phyloP scores from a whole-genome alignment of 352 stramenopile genomes.

The Globisporangium emineosum region DNA sequence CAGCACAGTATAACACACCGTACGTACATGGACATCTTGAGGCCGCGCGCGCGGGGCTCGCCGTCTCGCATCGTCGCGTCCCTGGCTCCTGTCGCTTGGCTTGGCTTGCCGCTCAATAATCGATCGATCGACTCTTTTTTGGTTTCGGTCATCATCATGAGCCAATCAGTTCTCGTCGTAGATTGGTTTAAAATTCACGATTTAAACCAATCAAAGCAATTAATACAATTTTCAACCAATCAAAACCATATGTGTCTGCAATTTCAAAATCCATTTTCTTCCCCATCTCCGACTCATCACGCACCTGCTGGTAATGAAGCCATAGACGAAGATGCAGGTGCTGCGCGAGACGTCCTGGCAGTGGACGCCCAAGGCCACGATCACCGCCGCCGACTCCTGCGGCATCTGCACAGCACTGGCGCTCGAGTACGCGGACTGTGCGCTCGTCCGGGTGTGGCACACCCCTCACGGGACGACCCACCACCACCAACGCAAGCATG shows the following conservation, averaged over 20 bases:
- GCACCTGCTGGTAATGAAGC: constrained; percentile 1
- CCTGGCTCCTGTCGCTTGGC: constrained; percentile 8
- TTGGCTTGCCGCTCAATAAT: neutral
- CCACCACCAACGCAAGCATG: neutral
- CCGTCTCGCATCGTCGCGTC: constrained; percentile 8
- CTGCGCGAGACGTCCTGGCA: constrained; percentile 36
- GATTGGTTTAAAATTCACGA: constrained; percentile 1
- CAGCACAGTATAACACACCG: neutral
- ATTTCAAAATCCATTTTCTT: too few relatives aligned
- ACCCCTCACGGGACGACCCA: neutral
- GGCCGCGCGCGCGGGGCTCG: constrained; percentile 1
- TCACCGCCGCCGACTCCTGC: constrained; percentile 36
- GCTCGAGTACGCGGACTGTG: constrained; percentile 45
- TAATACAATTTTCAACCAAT: neutral
- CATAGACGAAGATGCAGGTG: constrained; percentile 30
- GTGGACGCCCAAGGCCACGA: constrained; percentile 34
- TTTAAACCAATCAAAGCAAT: neutral
- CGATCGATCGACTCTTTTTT: neutral
- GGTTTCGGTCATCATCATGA: neutral
- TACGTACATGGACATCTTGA: constrained; percentile 12
- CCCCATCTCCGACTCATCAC: neutral
- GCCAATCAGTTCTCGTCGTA: neutral
- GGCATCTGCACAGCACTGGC: constrained; percentile 39
- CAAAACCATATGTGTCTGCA: neutral
- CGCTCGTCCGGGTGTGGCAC: constrained; percentile 39